Percentiles rank a stretch among this genome's conserved stretches.
Evolutionary conservation across 257 asterid genomes (phyloP).

Genomic region (Apocynum venetum): DNA sequence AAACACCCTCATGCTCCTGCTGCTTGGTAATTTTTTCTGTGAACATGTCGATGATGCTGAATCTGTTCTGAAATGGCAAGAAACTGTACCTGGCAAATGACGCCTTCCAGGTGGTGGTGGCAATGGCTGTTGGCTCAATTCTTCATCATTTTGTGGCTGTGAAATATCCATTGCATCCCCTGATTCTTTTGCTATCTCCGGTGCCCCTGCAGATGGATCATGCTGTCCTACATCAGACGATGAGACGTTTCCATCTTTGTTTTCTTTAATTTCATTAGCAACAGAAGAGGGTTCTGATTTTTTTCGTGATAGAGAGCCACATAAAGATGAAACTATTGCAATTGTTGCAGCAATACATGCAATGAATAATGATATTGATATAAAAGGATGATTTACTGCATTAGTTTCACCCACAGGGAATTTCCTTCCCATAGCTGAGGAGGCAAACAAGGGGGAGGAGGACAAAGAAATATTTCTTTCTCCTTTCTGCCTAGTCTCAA

Average conservation of each 20-base stretch:
- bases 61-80: constrained; percentile 28
- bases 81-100: constrained; percentile 15
- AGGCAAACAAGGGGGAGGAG: not conserved
- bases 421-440: constrained; percentile 45
- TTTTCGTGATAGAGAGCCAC: constrained; percentile 42
- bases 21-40: constrained; percentile 27
- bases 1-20: constrained; percentile 48
- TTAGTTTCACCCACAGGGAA: constrained; percentile 30
- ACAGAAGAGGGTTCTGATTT: constrained; percentile 21
- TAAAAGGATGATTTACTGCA: constrained; percentile 20
- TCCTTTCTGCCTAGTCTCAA: not conserved
- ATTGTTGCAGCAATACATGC: constrained; percentile 29
- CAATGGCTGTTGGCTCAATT: constrained; percentile 17
- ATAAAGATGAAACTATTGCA: constrained; percentile 46
- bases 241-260: not conserved
- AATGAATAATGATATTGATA: constrained; percentile 24
- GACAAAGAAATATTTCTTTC: not conserved
- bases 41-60: constrained; percentile 26
- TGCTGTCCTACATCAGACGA: too few relatives aligned
- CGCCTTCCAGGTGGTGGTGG: constrained; percentile 41
- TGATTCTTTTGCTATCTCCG: not conserved
- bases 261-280: constrained; percentile 1
- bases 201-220: too few relatives aligned
- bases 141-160: constrained; percentile 13
- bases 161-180: not conserved